Conservation (phyloP, 225 moss, liverwort and hornwort species). For the Physcomitrellopsis africana region DNA sequence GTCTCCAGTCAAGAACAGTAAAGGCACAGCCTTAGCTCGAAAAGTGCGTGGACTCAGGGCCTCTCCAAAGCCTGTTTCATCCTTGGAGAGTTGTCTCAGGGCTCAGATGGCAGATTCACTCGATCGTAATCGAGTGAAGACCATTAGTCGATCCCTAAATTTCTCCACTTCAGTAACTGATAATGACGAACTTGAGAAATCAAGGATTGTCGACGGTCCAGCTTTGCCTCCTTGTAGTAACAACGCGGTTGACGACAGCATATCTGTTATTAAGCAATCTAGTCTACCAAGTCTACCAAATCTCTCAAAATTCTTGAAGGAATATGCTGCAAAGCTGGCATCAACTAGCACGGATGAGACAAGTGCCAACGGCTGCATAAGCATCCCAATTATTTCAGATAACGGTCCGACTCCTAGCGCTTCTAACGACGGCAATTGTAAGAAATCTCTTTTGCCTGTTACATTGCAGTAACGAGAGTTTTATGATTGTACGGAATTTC, state of each 20-base stretch:
- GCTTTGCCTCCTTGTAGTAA: not conserved
- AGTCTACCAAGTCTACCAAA: slow-evolving; percentile 60
- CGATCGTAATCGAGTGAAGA: slow-evolving; percentile 44
- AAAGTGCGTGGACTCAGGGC: slow-evolving; percentile 36
- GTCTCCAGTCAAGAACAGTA: slow-evolving; percentile 30
- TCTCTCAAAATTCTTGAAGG: slow-evolving; percentile 44
- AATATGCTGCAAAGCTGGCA: slow-evolving; percentile 47
- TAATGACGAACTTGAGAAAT: slow-evolving; percentile 27
- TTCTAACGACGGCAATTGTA: slow-evolving; percentile 54
- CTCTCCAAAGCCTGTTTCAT: slow-evolving; percentile 57
- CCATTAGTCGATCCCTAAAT: slow-evolving; percentile 58
- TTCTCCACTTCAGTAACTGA: slow-evolving; percentile 43
- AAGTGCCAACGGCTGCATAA: slow-evolving; percentile 27
- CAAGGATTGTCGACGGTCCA: slow-evolving; percentile 15
- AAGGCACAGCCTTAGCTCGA: slow-evolving; percentile 16
- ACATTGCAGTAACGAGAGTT: slow-evolving; percentile 56
- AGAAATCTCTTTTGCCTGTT: slow-evolving; percentile 42
- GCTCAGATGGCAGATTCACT: slow-evolving; percentile 66
- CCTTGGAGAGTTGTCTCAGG: slow-evolving; percentile 69
- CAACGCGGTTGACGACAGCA: slow-evolving; percentile 19
- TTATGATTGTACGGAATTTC: slow-evolving; percentile 28
- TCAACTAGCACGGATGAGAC: slow-evolving; percentile 23
- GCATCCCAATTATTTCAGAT: slow-evolving; percentile 21
- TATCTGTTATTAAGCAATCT: not conserved
- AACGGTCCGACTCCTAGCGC: slow-evolving; percentile 30